These are phyloP conservation scores for Ustilago crameri DNA, from an alignment of 1,284 basidiomycete species.

Conservation along the genomic window DNA sequence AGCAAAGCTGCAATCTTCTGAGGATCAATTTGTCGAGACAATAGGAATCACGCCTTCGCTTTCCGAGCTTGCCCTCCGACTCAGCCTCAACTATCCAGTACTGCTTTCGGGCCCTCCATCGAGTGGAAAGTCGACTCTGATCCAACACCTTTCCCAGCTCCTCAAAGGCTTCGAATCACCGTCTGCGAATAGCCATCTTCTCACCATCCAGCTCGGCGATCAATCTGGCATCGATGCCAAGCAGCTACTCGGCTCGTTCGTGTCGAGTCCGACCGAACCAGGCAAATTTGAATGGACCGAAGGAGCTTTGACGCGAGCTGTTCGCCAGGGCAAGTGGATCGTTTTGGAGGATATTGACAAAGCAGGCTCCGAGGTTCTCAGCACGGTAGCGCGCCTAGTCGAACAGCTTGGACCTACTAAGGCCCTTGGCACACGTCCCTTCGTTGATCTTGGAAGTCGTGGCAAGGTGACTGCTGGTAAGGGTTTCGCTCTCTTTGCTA, in stretches of 20 bases:
- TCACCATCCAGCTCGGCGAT: slow-evolving; percentile 83
- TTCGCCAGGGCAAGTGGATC: slow-evolving; percentile 91
- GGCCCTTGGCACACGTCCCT: slow-evolving; percentile 80
- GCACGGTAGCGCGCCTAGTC: slow-evolving; percentile 71
- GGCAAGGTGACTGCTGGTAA: slow-evolving; percentile 67
- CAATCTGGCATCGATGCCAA: slow-evolving; percentile 81
- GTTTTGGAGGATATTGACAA: slow-evolving; percentile 91
- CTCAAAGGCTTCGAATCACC: slow-evolving; percentile 21
- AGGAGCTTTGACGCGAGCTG: slow-evolving; percentile 88
- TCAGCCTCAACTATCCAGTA: slow-evolving; percentile 79
- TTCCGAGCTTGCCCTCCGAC: slow-evolving; percentile 75
- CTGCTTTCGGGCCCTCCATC: slow-evolving; percentile 89
- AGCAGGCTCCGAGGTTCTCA: slow-evolving; percentile 61
- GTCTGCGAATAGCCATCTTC: slow-evolving; percentile 71
- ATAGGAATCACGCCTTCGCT: slow-evolving; percentile 75
- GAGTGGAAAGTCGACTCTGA: slow-evolving; percentile 85
- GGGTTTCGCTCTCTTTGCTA: slow-evolving; percentile 70
- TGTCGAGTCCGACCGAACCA: slow-evolving; percentile 84
- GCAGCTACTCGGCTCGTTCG: slow-evolving; percentile 90
- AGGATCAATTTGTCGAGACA: slow-evolving; percentile 73
- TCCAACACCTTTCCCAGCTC: slow-evolving; percentile 76
- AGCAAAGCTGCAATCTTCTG: not conserved
- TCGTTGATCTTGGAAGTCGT: slow-evolving; percentile 70
- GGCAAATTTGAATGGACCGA: slow-evolving; percentile 97
- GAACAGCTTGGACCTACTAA: slow-evolving; percentile 79